These are phyloP conservation scores for Dissoconium aciculare DNA, from an alignment of 2,329 filamentous ascomycete genomes.

Conservation along the genomic window DNA sequence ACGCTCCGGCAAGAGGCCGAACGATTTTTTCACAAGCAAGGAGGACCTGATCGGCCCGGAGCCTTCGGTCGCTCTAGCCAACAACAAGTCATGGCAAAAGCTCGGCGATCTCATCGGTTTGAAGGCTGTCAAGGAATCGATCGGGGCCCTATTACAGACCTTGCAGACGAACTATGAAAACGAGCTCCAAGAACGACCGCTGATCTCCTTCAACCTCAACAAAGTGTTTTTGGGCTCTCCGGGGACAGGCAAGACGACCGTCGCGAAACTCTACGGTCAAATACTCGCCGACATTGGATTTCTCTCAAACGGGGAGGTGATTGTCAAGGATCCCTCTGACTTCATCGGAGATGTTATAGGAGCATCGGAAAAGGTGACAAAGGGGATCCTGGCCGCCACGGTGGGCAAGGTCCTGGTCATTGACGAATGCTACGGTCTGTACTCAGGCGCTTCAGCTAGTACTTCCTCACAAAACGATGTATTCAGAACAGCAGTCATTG, in stretches of 20 bases:
- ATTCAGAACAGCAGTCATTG: slow-evolving; percentile 51
- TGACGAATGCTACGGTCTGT: slow-evolving; percentile 62
- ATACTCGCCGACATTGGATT: slow-evolving; percentile 54
- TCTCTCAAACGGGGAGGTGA: slow-evolving; percentile 49
- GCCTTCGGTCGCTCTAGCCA: slow-evolving; percentile 38
- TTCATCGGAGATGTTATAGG: slow-evolving; percentile 53
- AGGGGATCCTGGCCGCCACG: slow-evolving; percentile 51
- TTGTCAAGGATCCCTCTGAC: slow-evolving; percentile 58
- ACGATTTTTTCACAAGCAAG: slow-evolving; percentile 47
- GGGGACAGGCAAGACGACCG: slow-evolving; percentile 62
- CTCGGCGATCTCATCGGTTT: slow-evolving; percentile 47
- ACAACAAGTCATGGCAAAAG: slow-evolving; percentile 42
- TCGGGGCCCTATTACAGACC: slow-evolving; percentile 44
- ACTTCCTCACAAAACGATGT: no score
- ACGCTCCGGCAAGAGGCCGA: slow-evolving; percentile 22
- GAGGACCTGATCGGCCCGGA: slow-evolving; percentile 60
- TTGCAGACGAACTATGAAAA: slow-evolving; percentile 50
- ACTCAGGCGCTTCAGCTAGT: slow-evolving; percentile 24
- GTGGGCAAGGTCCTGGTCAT: slow-evolving; percentile 64
- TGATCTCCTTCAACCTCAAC: slow-evolving; percentile 49
- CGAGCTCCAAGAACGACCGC: slow-evolving; percentile 46
- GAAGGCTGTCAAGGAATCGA: slow-evolving; percentile 44
- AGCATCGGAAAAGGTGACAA: slow-evolving; percentile 55
- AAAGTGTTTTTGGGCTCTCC: slow-evolving; percentile 59
- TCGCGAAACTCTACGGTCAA: slow-evolving; percentile 56